Evolutionary conservation across 352 stramenopile species (phyloP).

Genomic region (Phytophthora colocasiae): DNA sequence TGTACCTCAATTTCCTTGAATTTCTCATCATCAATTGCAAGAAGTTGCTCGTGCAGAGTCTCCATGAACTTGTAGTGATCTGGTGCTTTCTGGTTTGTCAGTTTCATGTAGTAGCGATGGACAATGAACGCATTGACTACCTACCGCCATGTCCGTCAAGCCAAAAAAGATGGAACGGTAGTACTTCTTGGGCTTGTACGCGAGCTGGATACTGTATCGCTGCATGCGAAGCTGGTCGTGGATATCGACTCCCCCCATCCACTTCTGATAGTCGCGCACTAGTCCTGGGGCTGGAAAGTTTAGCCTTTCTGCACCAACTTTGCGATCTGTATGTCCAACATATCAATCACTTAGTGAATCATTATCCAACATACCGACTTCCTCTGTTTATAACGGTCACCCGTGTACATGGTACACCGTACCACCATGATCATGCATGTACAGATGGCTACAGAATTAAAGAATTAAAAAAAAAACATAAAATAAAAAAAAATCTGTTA

Average conservation of each 20-base stretch:
- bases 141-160: neutral
- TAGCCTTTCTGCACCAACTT: neutral
- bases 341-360: neutral
- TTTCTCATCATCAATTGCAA: neutral
- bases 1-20: neutral
- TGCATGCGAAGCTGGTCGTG: conserved; percentile 4
- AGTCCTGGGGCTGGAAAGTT: conserved; percentile 15
- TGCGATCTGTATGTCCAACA: conserved; percentile 6
- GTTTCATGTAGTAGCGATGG: no score
- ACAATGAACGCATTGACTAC: no score
- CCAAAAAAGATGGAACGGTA: conserved; percentile 1
- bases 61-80: no score
- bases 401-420: no score
- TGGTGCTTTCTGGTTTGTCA: no score
- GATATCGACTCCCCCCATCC: conserved; percentile 19
- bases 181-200: conserved; percentile 5
- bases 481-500: no score
- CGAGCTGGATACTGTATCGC: conserved; percentile 1
- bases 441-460: no score
- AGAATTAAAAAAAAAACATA: no score
- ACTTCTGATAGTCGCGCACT: conserved; percentile 27
- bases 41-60: no score
- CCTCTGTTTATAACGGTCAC: no score
- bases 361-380: conserved; percentile 13
- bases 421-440: no score